Evolutionary conservation across 768 basidiomycete genomes (phyloP).

Genomic region (Trametes coccinea): DNA sequence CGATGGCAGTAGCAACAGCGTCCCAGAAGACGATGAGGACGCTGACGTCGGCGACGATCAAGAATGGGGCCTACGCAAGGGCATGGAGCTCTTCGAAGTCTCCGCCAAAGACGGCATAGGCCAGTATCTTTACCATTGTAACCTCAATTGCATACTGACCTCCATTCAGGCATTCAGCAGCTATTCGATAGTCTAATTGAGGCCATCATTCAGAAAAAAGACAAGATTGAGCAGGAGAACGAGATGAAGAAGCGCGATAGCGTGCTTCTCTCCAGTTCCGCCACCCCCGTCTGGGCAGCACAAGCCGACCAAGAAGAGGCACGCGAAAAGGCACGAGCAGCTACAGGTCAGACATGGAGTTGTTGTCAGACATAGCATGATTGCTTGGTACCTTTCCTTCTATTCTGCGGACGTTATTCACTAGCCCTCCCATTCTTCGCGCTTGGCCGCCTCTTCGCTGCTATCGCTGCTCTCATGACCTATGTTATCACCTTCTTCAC

Average conservation of each 20-base stretch:
- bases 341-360: slow-evolving; percentile 55
- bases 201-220: slow-evolving; percentile 77
- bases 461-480: slow-evolving; percentile 14
- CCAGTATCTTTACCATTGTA: slow-evolving; percentile 38
- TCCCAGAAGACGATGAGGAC: slow-evolving; percentile 56
- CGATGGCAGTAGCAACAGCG: slow-evolving; percentile 66
- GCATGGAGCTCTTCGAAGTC: slow-evolving; percentile 88
- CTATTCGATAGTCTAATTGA: slow-evolving; percentile 80
- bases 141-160: slow-evolving; percentile 3
- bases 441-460: slow-evolving; percentile 11
- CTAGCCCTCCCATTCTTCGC: background rate
- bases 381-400: background rate
- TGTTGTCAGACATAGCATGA: slow-evolving; percentile 57
- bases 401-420: background rate
- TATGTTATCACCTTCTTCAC: slow-evolving; percentile 18
- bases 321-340: slow-evolving; percentile 48
- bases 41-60: slow-evolving; percentile 51
- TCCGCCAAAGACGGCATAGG: slow-evolving; percentile 88
- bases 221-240: slow-evolving; percentile 79
- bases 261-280: slow-evolving; percentile 66
- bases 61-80: slow-evolving; percentile 79
- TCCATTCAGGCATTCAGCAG: slow-evolving; percentile 64
- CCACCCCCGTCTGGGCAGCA: slow-evolving; percentile 72
- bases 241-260: slow-evolving; percentile 80
- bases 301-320: slow-evolving; percentile 83